Percentiles rank a stretch among this genome's conserved stretches.
phyloP scores from a whole-genome alignment of 1,284 basidiomycete genomes.

The Puccinia coronata region DNA sequence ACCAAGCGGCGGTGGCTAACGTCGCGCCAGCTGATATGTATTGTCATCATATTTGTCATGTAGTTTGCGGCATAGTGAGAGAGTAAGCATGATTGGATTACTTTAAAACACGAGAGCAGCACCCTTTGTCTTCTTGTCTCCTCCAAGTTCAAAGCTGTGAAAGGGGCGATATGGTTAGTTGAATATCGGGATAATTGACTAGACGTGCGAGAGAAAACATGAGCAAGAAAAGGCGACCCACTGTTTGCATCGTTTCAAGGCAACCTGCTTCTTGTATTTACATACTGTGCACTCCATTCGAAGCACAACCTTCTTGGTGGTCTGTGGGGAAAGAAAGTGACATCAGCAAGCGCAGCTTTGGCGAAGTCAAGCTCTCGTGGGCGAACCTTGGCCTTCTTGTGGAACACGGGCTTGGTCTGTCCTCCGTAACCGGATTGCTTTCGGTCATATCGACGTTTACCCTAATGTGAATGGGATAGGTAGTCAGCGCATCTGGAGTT shows the following conservation, averaged over 20 bases:
- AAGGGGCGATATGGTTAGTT: conserved; percentile 19
- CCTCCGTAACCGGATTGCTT: conserved; percentile 99
- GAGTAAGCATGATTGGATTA: conserved; percentile 11
- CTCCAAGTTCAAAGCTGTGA: conserved; percentile 90
- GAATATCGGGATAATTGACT: background rate
- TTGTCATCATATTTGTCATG: background rate
- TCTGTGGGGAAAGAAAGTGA: conserved; percentile 63
- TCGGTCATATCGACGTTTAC: conserved; percentile 97
- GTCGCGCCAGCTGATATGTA: too few relatives aligned
- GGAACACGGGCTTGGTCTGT: conserved; percentile 99
- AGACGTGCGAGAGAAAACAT: conserved; percentile 64
- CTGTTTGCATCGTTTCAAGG: conserved; percentile 99
- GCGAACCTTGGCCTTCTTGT: conserved; percentile 79
- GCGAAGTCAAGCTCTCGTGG: background rate
- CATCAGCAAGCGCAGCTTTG: background rate
- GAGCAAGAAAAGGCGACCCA: conserved; percentile 53
- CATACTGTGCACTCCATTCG: conserved; percentile 96
- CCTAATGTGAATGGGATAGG: conserved; percentile 70
- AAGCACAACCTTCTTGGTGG: conserved; percentile 98
- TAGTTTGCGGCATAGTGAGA: background rate
- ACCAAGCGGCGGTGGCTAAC: too few relatives aligned
- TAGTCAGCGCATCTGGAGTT: background rate
- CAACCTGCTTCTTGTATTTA: conserved; percentile 84
- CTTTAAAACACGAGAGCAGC: conserved; percentile 77
- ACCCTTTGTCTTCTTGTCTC: conserved; percentile 99